These are phyloP conservation scores for Erodium chrysanthum DNA, from an alignment of 441 rosid genomes.

Conservation along the genomic window DNA sequence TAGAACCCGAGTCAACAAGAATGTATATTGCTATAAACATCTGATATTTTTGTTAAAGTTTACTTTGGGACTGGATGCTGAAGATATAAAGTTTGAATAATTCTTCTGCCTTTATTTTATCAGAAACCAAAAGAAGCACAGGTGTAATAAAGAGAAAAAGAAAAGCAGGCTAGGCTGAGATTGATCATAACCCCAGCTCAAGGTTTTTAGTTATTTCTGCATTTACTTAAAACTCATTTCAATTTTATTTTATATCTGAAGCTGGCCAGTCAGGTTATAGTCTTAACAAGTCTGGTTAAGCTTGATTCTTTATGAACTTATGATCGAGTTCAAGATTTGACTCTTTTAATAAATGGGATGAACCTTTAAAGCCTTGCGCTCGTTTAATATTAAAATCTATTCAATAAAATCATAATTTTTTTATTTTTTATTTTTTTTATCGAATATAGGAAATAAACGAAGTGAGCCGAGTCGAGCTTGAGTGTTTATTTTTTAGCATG, in stretches of 20 bases:
- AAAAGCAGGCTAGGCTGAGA: conserved; percentile 29
- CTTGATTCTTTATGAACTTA: too few species aligned
- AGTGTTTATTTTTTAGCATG: too few species aligned
- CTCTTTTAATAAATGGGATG: too few species aligned
- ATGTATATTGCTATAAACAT: neutral
- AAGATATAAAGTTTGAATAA: conserved; percentile 16
- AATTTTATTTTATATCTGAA: neutral
- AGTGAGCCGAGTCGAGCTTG: too few species aligned
- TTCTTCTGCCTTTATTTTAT: conserved; percentile 32
- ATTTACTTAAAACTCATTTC: neutral
- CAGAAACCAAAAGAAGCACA: conserved; percentile 40
- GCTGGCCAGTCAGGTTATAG: neutral
- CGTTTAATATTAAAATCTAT: too few species aligned
- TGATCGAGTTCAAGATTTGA: too few species aligned
- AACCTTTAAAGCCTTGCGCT: too few species aligned
- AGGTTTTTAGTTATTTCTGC: conserved; percentile 20
- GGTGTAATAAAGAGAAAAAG: conserved; percentile 19
- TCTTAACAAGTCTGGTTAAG: too few species aligned
- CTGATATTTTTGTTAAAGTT: neutral
- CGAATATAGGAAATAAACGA: too few species aligned
- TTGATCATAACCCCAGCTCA: conserved; percentile 33
- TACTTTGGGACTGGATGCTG: neutral
- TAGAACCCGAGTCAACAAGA: neutral
- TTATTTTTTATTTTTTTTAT: too few species aligned
- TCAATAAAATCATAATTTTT: too few species aligned